Conservation (phyloP, 257 asterid genomes). For the Lithospermum erythrorhizon region DNA sequence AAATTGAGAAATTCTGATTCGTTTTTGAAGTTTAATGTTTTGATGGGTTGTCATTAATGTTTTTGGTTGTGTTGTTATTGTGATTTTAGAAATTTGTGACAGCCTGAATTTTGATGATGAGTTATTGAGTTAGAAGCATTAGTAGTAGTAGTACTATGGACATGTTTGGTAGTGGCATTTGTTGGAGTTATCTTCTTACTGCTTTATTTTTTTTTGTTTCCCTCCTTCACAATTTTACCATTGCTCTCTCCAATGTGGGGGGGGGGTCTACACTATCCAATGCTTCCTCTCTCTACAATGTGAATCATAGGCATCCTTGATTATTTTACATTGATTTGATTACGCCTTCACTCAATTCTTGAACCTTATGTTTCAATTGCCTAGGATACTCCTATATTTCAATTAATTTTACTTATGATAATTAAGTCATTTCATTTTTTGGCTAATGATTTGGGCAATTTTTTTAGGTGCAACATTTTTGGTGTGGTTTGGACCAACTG, state of each 20-base stretch:
- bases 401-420: too few relatives aligned
- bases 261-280: conserved; percentile 23
- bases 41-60: not conserved
- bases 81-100: not conserved
- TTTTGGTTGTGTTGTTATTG: not conserved
- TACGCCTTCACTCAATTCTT: too few relatives aligned
- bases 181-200: conserved; percentile 25
- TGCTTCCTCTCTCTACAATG: not conserved
- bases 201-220: conserved; percentile 13
- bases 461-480: conserved; percentile 33
- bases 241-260: not conserved
- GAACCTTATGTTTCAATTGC: too few relatives aligned
- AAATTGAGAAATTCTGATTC: not conserved
- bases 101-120: not conserved
- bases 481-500: conserved; percentile 43
- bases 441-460: not conserved
- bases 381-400: too few relatives aligned
- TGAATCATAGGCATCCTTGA: not conserved
- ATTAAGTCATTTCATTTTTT: too few relatives aligned
- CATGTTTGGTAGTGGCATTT: conserved; percentile 25
- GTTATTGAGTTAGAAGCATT: not conserved
- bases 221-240: not conserved
- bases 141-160: not conserved
- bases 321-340: too few relatives aligned
- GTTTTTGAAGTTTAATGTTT: too few relatives aligned